Conservation (phyloP, 768 basidiomycete species). For the Mycena vitilis region DNA sequence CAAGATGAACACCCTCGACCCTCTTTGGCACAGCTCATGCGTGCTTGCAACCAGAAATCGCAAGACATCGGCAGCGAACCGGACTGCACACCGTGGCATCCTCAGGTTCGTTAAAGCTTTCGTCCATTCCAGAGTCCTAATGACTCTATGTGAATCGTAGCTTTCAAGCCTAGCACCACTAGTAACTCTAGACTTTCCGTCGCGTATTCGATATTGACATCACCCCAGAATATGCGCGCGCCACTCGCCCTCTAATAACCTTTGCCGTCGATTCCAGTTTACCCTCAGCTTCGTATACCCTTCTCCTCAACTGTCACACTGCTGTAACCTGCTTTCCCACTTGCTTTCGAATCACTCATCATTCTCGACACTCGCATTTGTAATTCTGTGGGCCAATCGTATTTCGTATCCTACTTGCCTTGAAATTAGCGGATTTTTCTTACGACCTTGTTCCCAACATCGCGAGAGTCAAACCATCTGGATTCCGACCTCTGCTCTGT, state of each 20-base stretch:
- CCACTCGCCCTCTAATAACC: neutral
- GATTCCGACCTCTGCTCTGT: neutral
- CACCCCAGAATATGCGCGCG: neutral
- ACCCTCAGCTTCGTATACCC: too few species aligned
- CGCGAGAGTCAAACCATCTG: conserved; percentile 4
- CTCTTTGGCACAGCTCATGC: conserved; percentile 3
- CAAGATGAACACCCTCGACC: neutral
- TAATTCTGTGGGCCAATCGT: too few species aligned
- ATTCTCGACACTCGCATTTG: too few species aligned
- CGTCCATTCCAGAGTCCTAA: neutral
- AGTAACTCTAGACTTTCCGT: neutral
- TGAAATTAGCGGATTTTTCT: too few species aligned
- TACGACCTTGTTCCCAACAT: too few species aligned
- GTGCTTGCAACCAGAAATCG: neutral
- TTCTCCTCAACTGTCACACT: too few species aligned
- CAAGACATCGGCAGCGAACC: neutral
- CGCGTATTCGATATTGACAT: neutral
- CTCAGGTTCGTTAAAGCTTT: neutral
- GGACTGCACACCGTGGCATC: conserved; percentile 4
- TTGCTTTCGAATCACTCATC: too few species aligned
- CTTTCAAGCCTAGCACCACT: conserved; percentile 3
- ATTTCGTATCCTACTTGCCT: too few species aligned
- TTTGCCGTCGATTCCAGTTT: too few species aligned
- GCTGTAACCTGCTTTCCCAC: too few species aligned
- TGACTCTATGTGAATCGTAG: neutral